Evolutionary conservation across 2,329 filamentous ascomycete species (phyloP), one percentile per base, ranked within the genome.

Genomic region (Cladosporium sp.): DNA sequence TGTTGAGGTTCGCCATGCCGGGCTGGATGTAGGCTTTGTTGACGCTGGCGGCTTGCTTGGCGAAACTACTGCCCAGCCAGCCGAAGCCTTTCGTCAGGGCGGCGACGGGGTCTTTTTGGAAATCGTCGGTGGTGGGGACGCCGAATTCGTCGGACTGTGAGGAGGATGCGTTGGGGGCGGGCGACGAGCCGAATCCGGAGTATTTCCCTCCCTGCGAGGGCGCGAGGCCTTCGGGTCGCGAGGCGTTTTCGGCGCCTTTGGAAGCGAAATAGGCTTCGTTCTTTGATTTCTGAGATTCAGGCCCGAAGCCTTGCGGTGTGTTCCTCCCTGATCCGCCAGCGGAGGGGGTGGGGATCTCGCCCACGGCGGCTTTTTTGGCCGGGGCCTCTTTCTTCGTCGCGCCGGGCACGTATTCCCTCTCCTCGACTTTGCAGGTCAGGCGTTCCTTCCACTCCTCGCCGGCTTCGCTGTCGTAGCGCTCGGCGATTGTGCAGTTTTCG

Each of bases 401-500:
- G 37, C 45, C 47, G 13, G 85, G 85, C 2, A 93, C 87, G 65
- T 95, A 97, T 59, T 95, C 89, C 52, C 80, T 80, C 11, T 87
- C 88, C 69, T 97, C 93, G 6, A 95, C 88, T 73, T 93, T 92
- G 62, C 88, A 88, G 29, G 83, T 84, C 57, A 97, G 70, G 55
- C 90, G 80, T 68, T 96, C 91, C 71, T 96, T 96, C 83, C 86
- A 97, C 73, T 96, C 92, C 70, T 96, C 92, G 50, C 91, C 92
- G 0, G 86, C 88, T 57, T 93, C 89, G 50, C 88, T 88, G 55
- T 90, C 85, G 67, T 97, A 97, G 50, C 92, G 78, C 69, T 96
- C 90, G 54, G 89, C 85, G 58, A 96, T 95, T 6, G 89, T 93
- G 12, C 86, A 88, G 60, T 90, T 87, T 60, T 95, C 90, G 79